Conservation (phyloP, 1,284 basidiomycete species). For the Ustilago trichophora region DNA sequence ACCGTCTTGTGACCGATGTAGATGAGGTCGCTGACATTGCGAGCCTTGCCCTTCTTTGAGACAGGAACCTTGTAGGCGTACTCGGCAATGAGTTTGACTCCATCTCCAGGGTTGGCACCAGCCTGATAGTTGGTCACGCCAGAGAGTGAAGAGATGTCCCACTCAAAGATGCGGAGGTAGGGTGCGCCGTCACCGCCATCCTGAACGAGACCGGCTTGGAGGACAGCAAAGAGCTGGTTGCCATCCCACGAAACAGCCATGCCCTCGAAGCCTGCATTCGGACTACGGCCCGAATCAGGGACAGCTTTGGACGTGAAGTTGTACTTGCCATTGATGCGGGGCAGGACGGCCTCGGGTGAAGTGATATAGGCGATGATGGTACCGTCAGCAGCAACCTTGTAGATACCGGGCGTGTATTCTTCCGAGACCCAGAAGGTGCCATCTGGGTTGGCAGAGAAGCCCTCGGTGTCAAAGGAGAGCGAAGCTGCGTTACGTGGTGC, state of each 20-base stretch:
- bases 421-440: conserved; percentile 71
- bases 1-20: conserved; percentile 69
- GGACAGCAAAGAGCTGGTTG: conserved; percentile 72
- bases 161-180: conserved; percentile 35
- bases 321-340: conserved; percentile 69
- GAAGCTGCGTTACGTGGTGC: conserved; percentile 63
- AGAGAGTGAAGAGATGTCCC: conserved; percentile 33
- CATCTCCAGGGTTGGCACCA: conserved; percentile 67
- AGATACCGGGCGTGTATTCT: conserved; percentile 78
- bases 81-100: conserved; percentile 68
- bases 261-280: conserved; percentile 74
- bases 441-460: conserved; percentile 72
- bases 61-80: conserved; percentile 75
- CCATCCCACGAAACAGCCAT: conserved; percentile 72
- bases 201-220: conserved; percentile 75
- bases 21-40: conserved; percentile 72
- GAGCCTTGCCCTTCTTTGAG: conserved; percentile 71
- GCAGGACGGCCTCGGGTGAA: conserved; percentile 73
- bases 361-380: conserved; percentile 73
- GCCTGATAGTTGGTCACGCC: conserved; percentile 15
- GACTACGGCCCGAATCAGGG: conserved; percentile 68
- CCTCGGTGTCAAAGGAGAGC: conserved; percentile 74
- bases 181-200: conserved; percentile 69
- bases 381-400: conserved; percentile 71
- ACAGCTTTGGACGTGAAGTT: conserved; percentile 72